Evolutionary conservation across 2,329 filamentous ascomycete species (phyloP).

Genomic region (Diaporthe nobilis): DNA sequence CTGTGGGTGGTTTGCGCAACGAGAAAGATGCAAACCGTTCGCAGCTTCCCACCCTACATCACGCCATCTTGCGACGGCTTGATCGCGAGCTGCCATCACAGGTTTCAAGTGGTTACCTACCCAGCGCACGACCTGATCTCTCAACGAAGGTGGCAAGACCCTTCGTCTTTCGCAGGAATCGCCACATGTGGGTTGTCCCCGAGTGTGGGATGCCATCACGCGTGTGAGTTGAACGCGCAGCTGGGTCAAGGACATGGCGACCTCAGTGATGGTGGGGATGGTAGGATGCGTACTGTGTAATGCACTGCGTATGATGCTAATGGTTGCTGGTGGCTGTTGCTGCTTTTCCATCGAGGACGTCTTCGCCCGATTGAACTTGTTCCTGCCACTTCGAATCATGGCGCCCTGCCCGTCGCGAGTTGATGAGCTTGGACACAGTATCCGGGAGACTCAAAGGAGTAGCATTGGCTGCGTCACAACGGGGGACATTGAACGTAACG

Average conservation of each 20-base stretch:
- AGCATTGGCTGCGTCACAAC: constrained; percentile 1
- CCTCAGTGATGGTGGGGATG: neutral
- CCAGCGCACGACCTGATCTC: neutral
- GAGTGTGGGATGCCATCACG: neutral
- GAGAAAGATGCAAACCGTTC: neutral
- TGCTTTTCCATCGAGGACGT: neutral
- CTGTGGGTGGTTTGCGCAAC: neutral
- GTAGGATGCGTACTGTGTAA: neutral
- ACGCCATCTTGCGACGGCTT: neutral
- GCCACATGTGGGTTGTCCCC: neutral
- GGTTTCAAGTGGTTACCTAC: neutral
- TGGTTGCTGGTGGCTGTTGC: neutral
- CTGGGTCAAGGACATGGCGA: constrained; percentile 4
- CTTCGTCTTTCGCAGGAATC: neutral
- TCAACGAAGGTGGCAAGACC: too few species aligned
- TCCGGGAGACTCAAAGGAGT: neutral
- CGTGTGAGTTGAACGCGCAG: neutral
- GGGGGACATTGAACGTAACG: neutral
- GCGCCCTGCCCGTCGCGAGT: neutral
- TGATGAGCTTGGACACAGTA: neutral
- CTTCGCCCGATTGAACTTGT: neutral
- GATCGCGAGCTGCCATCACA: neutral
- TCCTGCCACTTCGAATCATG: neutral
- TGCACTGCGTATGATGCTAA: neutral
- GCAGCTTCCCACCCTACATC: neutral